Conservation (phyloP, 2,329 filamentous ascomycete genomes). For the Dactylellina sp. region DNA sequence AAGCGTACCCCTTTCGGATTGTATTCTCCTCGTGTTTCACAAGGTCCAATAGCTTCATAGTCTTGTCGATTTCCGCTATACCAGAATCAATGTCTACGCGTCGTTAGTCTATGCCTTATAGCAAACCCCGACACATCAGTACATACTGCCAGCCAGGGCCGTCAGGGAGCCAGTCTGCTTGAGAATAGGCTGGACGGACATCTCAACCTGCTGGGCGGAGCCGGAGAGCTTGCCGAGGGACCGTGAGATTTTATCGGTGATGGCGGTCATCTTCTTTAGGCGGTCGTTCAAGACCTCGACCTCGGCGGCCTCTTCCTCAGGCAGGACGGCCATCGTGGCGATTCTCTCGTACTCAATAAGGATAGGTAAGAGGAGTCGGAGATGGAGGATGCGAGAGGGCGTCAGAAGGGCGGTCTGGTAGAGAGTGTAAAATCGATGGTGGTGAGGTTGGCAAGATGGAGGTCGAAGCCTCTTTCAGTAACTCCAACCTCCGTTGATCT, state of each 20-base stretch:
- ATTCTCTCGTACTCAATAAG: not conserved
- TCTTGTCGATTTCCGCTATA: slow-evolving; percentile 84
- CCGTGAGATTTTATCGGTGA: slow-evolving; percentile 95
- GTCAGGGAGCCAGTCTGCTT: slow-evolving; percentile 91
- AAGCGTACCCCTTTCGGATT: slow-evolving; percentile 77
- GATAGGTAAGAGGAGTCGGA: not conserved
- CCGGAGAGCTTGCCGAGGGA: slow-evolving; percentile 85
- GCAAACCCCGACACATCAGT: not conserved
- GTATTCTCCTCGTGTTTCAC: slow-evolving; percentile 92
- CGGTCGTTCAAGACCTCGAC: slow-evolving; percentile 78
- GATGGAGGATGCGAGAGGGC: not conserved
- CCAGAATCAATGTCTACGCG: slow-evolving; percentile 82
- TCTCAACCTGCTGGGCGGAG: slow-evolving; percentile 88
- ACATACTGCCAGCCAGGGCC: slow-evolving; percentile 80
- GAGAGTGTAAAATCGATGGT: not conserved
- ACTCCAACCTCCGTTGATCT: slow-evolving; percentile 31
- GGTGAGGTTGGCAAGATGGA: slow-evolving; percentile 15
- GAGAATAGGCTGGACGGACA: slow-evolving; percentile 91
- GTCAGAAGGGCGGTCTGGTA: not conserved
- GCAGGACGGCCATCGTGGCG: slow-evolving; percentile 45
- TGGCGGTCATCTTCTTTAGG: slow-evolving; percentile 89
- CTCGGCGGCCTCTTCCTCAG: slow-evolving; percentile 76
- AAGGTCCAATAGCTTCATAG: slow-evolving; percentile 91
- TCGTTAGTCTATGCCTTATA: slow-evolving; percentile 8
- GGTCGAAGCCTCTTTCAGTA: slow-evolving; percentile 3